Percentiles rank a stretch among this genome's conserved stretches.
Evolutionary conservation across 164 flowering plant genomes (phyloP).

Genomic region (Umbellularia californica): DNA sequence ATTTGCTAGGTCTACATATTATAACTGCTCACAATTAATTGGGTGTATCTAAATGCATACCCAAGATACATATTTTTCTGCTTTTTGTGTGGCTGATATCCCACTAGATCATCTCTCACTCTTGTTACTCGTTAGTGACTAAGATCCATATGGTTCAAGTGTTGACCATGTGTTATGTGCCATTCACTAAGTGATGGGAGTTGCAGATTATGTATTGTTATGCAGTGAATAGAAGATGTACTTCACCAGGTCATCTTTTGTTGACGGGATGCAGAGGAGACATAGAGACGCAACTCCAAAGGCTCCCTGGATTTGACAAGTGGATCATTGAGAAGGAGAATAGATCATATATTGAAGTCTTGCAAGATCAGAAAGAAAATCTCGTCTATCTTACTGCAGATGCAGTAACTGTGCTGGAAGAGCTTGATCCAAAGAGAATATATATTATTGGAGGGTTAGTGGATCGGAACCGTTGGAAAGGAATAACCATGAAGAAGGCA

Average conservation of each 20-base stretch:
- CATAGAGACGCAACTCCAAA: constrained; percentile 55
- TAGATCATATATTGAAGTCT: constrained; percentile 63
- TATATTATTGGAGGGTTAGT: constrained; percentile 93
- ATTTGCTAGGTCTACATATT: background rate
- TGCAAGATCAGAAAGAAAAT: constrained; percentile 67
- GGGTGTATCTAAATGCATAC: too few relatives aligned
- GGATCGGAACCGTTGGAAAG: constrained; percentile 94
- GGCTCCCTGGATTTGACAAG: constrained; percentile 77
- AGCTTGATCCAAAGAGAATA: constrained; percentile 59
- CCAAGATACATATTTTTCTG: too few relatives aligned
- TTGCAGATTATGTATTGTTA: constrained; percentile 92
- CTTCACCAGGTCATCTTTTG: constrained; percentile 74
- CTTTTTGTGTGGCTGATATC: too few relatives aligned
- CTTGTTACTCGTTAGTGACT: background rate
- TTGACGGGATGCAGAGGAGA: constrained; percentile 82
- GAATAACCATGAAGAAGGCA: constrained; percentile 89
- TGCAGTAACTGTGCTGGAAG: constrained; percentile 66
- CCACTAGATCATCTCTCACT: background rate
- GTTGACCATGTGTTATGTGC: background rate
- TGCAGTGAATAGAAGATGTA: constrained; percentile 70
- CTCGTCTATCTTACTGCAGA: constrained; percentile 94
- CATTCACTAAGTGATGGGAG: constrained; percentile 8
- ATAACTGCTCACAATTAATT: background rate
- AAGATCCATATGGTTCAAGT: background rate
- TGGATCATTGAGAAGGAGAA: constrained; percentile 83